Conservation (phyloP, 1,284 basidiomycete species). For the Heterobasidion annosum region DNA sequence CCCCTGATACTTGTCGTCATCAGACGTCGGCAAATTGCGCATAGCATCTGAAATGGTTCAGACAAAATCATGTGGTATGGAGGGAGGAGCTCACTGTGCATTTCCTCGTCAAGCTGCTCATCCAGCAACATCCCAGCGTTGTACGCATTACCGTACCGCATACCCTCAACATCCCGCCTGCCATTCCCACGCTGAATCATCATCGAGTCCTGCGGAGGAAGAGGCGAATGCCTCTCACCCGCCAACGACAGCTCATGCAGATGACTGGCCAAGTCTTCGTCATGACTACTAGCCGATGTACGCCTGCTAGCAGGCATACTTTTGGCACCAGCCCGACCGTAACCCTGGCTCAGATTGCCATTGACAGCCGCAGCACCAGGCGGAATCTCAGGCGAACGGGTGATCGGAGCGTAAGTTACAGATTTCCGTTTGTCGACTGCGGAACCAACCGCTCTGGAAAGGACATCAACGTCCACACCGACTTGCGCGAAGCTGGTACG, state of each 20-base stretch:
- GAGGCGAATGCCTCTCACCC: conserved; percentile 54
- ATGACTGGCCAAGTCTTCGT: conserved; percentile 71
- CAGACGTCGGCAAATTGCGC: conserved; percentile 84
- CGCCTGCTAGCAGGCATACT: conserved; percentile 85
- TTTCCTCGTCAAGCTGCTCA: conserved; percentile 83
- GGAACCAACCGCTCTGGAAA: conserved; percentile 57
- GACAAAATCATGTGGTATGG: conserved; percentile 12
- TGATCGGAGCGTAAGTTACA: conserved; percentile 74
- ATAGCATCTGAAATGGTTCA: conserved; percentile 60
- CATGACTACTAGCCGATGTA: conserved; percentile 71
- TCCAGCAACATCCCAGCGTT: conserved; percentile 85
- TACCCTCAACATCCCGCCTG: conserved; percentile 40
- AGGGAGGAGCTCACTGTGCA: conserved; percentile 63
- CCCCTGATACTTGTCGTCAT: conserved; percentile 77
- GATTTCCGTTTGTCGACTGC: conserved; percentile 75
- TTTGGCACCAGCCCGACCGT: conserved; percentile 64
- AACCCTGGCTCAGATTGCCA: conserved; percentile 35
- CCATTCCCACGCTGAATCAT: conserved; percentile 35
- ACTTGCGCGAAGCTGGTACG: conserved; percentile 34
- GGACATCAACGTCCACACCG: conserved; percentile 47
- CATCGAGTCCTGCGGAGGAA: conserved; percentile 28
- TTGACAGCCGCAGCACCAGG: conserved; percentile 19
- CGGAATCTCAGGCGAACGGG: conserved; percentile 58
- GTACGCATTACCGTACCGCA: conserved; percentile 48
- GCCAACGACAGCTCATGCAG: conserved; percentile 58